phyloP scores from a whole-genome alignment of 164 flowering plant species.

The Vitis rotundifolia region DNA sequence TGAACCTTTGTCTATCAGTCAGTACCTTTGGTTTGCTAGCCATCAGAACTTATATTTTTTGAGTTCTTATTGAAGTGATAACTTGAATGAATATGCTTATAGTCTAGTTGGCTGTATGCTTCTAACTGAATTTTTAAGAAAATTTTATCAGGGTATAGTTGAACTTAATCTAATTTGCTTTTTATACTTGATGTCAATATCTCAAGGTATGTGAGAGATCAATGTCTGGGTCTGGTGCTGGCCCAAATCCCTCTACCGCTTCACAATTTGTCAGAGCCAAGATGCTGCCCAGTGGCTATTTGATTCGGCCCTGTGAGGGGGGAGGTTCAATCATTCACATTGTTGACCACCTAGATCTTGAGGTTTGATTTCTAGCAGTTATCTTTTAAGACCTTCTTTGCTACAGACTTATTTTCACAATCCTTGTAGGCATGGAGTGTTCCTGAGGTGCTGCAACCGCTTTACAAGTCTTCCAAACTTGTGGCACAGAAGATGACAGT shows the following conservation, averaged over 20 bases:
- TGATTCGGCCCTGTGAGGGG: conserved; percentile 90
- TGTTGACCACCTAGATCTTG: conserved; percentile 89
- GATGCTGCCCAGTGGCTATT: conserved; percentile 91
- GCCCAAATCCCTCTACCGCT: conserved; percentile 70
- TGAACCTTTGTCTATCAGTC: no score
- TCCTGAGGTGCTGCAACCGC: conserved; percentile 88
- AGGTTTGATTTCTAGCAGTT: conserved; percentile 41
- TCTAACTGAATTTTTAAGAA: no score
- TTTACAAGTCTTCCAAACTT: conserved; percentile 84
- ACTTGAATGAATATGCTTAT: no score
- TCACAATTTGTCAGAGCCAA: conserved; percentile 84
- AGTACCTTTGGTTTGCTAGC: no score
- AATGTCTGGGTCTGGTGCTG: conserved; percentile 80
- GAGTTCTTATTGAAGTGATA: no score
- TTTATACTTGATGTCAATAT: neutral
- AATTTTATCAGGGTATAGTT: no score
- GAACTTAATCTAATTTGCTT: no score
- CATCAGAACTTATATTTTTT: no score
- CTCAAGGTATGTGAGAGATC: conserved; percentile 90
- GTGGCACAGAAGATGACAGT: conserved; percentile 92
- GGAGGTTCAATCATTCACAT: conserved; percentile 94
- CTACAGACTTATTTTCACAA: conserved; percentile 1
- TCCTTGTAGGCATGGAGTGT: conserved; percentile 77
- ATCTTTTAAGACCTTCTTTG: neutral
- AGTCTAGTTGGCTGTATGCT: no score